Evolutionary conservation across 2,329 filamentous ascomycete genomes (phyloP).

Genomic region (Thielaviopsis punctulata): DNA sequence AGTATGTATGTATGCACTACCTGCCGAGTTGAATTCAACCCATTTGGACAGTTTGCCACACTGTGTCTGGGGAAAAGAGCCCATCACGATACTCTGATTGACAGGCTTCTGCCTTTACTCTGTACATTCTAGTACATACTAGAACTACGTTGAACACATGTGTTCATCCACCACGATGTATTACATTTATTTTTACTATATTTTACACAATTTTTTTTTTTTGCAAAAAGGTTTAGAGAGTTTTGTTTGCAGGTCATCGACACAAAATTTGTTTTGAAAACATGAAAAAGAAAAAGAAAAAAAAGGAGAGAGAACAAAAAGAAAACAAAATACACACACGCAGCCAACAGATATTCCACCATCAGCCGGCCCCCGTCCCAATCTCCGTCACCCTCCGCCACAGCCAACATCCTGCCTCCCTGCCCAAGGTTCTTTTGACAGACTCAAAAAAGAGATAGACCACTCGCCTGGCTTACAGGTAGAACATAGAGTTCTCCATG

Average conservation of each 20-base stretch:
- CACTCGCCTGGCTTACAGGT: no score
- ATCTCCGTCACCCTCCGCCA: not conserved
- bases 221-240: not conserved
- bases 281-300: not conserved
- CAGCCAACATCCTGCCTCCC: no score
- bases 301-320: not conserved
- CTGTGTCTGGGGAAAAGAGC: no score
- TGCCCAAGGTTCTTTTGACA: no score
- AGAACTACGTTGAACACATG: not conserved
- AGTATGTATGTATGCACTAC: no score
- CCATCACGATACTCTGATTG: no score
- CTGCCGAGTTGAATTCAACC: no score
- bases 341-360: no score
- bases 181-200: not conserved
- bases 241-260: not conserved
- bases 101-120: no score
- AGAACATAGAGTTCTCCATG: conserved; percentile 36
- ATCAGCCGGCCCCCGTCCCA: not conserved
- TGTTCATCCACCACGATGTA: not conserved
- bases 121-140: no score
- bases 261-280: not conserved
- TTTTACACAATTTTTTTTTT: not conserved
- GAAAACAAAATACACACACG: not conserved
- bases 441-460: no score
- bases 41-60: no score